Conservation (phyloP, 78 protist species). For the Speleostelium caveatum region DNA sequence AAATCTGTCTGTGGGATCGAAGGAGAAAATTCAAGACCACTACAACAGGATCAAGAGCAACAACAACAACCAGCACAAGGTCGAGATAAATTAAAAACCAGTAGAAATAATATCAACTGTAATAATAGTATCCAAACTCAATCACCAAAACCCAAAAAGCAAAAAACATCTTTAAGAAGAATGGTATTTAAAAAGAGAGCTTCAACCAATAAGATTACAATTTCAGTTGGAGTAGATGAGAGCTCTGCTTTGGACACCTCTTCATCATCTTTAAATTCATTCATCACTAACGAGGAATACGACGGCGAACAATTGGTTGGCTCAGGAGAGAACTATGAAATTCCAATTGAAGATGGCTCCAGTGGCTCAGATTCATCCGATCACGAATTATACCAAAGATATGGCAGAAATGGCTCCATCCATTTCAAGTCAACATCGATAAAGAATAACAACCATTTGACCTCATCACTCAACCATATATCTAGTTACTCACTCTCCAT, state of each 20-base stretch:
- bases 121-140: background rate
- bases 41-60: background rate
- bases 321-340: too few species aligned
- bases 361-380: too few species aligned
- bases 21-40: background rate
- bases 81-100: background rate
- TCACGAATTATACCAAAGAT: too few species aligned
- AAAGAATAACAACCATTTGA: too few species aligned
- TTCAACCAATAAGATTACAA: too few species aligned
- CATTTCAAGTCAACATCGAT: too few species aligned
- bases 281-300: background rate
- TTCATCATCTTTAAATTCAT: background rate
- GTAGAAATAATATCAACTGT: background rate
- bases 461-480: too few species aligned
- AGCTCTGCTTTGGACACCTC: background rate
- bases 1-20: constrained; percentile 3
- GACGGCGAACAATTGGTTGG: too few species aligned
- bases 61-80: background rate
- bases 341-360: too few species aligned
- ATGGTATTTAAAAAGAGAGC: too few species aligned
- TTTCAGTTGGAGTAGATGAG: background rate
- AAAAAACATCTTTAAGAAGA: constrained; percentile 5
- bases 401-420: too few species aligned
- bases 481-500: too few species aligned
- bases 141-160: background rate